phyloP scores from a whole-genome alignment of 805 yeast species.

The Candida stauntonica region DNA sequence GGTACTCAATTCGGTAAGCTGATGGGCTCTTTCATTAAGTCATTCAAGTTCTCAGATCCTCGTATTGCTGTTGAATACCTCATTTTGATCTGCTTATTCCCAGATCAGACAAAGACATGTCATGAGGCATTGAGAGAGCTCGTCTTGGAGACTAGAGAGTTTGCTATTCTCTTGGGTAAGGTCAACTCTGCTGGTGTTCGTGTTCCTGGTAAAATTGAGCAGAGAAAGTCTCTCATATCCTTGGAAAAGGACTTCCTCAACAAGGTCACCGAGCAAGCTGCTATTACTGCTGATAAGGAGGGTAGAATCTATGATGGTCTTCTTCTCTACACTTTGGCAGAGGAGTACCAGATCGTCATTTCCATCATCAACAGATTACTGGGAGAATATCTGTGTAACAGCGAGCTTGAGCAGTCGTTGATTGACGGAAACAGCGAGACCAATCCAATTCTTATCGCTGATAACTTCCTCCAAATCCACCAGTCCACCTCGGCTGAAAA shows the following conservation, averaged over 20 bases:
- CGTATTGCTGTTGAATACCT: slow-evolving; percentile 89
- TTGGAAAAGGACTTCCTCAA: slow-evolving; percentile 59
- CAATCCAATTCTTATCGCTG: slow-evolving; percentile 36
- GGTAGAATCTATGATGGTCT: slow-evolving; percentile 86
- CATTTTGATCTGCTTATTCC: slow-evolving; percentile 58
- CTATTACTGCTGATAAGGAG: slow-evolving; percentile 83
- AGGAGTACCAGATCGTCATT: slow-evolving; percentile 80
- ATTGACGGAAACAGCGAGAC: slow-evolving; percentile 39
- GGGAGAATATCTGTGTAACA: slow-evolving; percentile 70
- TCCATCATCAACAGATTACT: slow-evolving; percentile 67
- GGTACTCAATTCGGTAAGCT: slow-evolving; percentile 52
- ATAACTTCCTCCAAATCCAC: slow-evolving; percentile 38
- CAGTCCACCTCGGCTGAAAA: slow-evolving; percentile 58
- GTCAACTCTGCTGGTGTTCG: slow-evolving; percentile 72
- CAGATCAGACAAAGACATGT: slow-evolving; percentile 48
- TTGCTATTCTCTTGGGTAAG: slow-evolving; percentile 77
- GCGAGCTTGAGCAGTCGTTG: slow-evolving; percentile 58
- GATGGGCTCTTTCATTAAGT: slow-evolving; percentile 75
- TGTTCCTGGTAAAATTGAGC: slow-evolving; percentile 79
- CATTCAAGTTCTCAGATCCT: slow-evolving; percentile 83
- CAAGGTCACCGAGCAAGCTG: slow-evolving; percentile 79
- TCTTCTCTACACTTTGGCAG: slow-evolving; percentile 79
- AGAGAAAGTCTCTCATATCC: slow-evolving; percentile 60
- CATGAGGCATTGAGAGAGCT: slow-evolving; percentile 81
- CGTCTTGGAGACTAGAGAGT: slow-evolving; percentile 82